These are phyloP conservation scores for Cladosporium colombiae DNA, from an alignment of 2,329 filamentous ascomycete genomes.

Conservation along the genomic window DNA sequence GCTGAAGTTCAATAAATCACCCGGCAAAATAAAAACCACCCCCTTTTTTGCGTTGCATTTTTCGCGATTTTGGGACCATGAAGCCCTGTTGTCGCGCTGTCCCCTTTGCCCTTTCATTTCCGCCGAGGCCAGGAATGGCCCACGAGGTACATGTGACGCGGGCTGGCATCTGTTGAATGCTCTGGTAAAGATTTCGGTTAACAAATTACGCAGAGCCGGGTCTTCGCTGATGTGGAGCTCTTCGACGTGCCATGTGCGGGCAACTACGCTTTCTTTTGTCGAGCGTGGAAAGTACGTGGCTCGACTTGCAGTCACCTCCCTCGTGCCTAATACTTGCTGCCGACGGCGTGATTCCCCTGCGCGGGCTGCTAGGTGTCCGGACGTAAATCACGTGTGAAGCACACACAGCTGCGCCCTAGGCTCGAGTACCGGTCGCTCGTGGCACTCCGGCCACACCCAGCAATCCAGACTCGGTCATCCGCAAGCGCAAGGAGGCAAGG, in stretches of 20 bases:
- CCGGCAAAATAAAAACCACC: not conserved
- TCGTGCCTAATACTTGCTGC: not conserved
- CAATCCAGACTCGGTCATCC: not conserved
- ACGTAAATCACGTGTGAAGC: not conserved
- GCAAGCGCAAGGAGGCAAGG: not conserved
- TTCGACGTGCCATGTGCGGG: not conserved
- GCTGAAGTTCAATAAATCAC: not conserved
- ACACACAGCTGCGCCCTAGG: not conserved
- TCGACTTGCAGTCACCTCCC: too few relatives aligned
- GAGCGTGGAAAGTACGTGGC: not conserved
- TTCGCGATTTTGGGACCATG: not conserved
- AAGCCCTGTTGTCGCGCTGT: not conserved
- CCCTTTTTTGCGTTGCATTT: not conserved
- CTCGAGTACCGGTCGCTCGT: not conserved
- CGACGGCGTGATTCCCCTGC: not conserved
- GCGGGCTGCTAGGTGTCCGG: not conserved
- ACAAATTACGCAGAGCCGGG: not conserved
- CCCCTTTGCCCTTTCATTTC: not conserved
- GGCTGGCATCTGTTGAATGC: not conserved
- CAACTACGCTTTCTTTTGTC: not conserved
- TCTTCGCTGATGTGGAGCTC: not conserved
- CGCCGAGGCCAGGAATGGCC: too few relatives aligned
- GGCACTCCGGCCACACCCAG: not conserved
- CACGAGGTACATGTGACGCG: too few relatives aligned
- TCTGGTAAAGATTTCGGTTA: not conserved